Percentiles rank a stretch among this genome's conserved stretches.
phyloP scores from a whole-genome alignment of 257 asterid species.

The Fraxinus cuspidata region DNA sequence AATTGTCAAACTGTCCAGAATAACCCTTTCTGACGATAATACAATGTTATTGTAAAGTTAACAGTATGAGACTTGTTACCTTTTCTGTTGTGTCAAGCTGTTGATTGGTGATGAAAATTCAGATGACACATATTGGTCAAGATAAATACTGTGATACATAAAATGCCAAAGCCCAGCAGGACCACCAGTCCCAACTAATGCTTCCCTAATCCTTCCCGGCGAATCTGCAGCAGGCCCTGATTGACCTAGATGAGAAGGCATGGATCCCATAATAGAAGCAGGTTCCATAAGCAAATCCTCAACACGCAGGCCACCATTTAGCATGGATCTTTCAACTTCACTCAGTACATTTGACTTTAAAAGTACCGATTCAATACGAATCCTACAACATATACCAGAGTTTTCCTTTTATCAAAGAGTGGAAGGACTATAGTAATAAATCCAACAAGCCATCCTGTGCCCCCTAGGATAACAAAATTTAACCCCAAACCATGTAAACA shows the following conservation, averaged over 20 bases:
- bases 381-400: constrained; percentile 49
- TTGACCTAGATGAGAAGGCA: constrained; percentile 61
- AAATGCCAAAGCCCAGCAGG: constrained; percentile 99
- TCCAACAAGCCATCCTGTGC: constrained; percentile 24
- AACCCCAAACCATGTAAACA: neutral
- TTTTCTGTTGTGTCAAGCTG: constrained; percentile 75
- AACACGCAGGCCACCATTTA: constrained; percentile 84
- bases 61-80: constrained; percentile 40
- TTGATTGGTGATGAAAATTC: constrained; percentile 85
- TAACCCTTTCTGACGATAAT: constrained; percentile 1
- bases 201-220: constrained; percentile 45
- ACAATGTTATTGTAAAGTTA: constrained; percentile 10
- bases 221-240: constrained; percentile 51
- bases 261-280: constrained; percentile 55
- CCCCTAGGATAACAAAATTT: neutral
- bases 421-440: constrained; percentile 1
- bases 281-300: constrained; percentile 71
- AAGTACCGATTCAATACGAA: constrained; percentile 77
- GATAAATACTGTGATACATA: constrained; percentile 76
- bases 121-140: constrained; percentile 88
- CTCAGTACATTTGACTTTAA: constrained; percentile 77
- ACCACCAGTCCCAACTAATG: constrained; percentile 68
- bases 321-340: constrained; percentile 89
- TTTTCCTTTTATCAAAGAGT: constrained; percentile 22
- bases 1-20: constrained; percentile 6